These are phyloP conservation scores for Hypoxylon sp. DNA, from an alignment of 2,329 filamentous ascomycete genomes.

Conservation along the genomic window DNA sequence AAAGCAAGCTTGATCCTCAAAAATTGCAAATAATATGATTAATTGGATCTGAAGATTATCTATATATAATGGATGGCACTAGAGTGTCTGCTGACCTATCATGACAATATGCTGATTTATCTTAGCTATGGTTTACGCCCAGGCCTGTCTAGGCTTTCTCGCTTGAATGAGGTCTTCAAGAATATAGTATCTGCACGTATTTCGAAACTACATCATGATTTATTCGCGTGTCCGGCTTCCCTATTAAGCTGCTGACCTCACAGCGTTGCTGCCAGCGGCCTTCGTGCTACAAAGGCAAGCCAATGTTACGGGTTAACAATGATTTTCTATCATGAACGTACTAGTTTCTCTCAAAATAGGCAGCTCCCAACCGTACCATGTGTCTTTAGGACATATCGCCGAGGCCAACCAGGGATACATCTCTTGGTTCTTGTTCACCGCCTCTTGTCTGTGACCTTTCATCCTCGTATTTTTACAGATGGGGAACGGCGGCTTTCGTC, in stretches of 20 bases:
- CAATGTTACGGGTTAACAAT: background rate
- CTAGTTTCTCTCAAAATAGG: background rate
- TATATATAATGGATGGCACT: background rate
- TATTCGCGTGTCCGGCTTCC: background rate
- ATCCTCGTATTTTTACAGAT: background rate
- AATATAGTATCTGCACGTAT: background rate
- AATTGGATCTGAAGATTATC: background rate
- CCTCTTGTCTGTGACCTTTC: background rate
- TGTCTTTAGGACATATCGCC: background rate
- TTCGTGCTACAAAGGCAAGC: background rate
- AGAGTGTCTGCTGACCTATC: background rate
- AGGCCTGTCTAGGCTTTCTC: background rate
- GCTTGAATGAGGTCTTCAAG: background rate
- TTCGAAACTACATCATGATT: background rate
- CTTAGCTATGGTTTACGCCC: background rate
- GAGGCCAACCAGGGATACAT: background rate
- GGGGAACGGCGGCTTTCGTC: background rate
- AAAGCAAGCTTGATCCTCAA: background rate
- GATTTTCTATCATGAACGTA: background rate
- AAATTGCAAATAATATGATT: background rate
- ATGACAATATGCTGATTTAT: background rate
- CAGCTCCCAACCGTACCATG: background rate
- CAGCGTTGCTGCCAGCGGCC: background rate
- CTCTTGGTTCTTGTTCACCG: background rate
- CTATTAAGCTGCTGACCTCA: background rate